phyloP scores from a whole-genome alignment of 495 filamentous ascomycete genomes.

The Amniculicola lignicola region DNA sequence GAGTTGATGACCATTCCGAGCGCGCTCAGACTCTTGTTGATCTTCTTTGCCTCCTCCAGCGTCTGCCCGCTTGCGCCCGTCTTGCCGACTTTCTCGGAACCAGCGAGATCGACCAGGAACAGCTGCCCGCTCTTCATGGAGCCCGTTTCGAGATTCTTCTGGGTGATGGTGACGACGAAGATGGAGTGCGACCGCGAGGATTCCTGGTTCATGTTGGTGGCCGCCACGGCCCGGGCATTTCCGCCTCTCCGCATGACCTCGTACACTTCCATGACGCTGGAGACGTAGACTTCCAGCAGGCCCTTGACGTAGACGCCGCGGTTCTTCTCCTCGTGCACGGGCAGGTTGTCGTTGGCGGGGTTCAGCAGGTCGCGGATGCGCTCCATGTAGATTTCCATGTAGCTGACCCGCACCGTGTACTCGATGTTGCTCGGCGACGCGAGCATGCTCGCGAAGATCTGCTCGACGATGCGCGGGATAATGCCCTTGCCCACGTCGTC shows the following conservation, averaged over 20 bases:
- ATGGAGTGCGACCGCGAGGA: slow-evolving; percentile 98
- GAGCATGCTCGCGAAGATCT: slow-evolving; percentile 94
- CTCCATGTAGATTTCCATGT: slow-evolving; percentile 99
- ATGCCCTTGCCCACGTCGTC: slow-evolving; percentile 86
- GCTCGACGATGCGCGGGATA: slow-evolving; percentile 94
- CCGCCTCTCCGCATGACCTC: slow-evolving; percentile 96
- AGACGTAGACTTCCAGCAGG: slow-evolving; percentile 90
- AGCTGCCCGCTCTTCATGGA: slow-evolving; percentile 95
- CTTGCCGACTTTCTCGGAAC: slow-evolving; percentile 98
- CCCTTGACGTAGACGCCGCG: slow-evolving; percentile 97
- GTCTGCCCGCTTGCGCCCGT: slow-evolving; percentile 97
- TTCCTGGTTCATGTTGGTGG: slow-evolving; percentile 99
- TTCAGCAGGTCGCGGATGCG: slow-evolving; percentile 88
- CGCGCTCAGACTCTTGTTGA: slow-evolving; percentile 98
- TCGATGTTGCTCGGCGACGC: slow-evolving; percentile 90
- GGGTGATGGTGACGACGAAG: slow-evolving; percentile 93
- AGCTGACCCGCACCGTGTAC: slow-evolving; percentile 94
- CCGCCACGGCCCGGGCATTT: slow-evolving; percentile 80
- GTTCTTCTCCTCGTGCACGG: slow-evolving; percentile 95
- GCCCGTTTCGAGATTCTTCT: slow-evolving; percentile 97
- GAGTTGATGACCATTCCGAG: slow-evolving; percentile 99
- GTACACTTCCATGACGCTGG: slow-evolving; percentile 91
- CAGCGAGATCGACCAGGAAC: slow-evolving; percentile 95
- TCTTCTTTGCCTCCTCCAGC: slow-evolving; percentile 98
- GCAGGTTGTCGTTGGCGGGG: slow-evolving; percentile 92